phyloP scores from a whole-genome alignment of 1,139 yeast genomes.

The Hyphopichia burtonii region DNA sequence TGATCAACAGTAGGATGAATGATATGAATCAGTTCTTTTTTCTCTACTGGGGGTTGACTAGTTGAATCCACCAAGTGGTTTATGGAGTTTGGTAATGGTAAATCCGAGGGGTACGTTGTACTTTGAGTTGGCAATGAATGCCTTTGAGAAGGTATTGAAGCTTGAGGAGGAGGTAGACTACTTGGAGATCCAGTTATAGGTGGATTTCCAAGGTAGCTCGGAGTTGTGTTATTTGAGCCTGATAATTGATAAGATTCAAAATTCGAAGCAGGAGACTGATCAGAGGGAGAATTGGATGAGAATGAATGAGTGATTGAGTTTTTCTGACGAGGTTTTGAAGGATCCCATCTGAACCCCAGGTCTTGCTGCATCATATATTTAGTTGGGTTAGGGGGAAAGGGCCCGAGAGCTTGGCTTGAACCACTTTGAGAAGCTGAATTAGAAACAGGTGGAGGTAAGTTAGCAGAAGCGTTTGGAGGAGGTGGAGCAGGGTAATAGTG shows the following conservation, averaged over 20 bases:
- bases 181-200: background rate
- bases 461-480: no score
- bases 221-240: background rate
- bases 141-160: background rate
- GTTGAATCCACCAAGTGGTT: background rate
- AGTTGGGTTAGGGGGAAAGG: no score
- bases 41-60: background rate
- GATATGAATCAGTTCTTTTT: conserved; percentile 1
- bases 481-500: no score
- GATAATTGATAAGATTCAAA: background rate
- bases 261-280: background rate
- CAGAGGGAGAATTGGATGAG: background rate
- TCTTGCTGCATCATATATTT: no score
- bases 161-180: background rate
- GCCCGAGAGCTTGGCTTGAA: no score
- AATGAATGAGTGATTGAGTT: background rate
- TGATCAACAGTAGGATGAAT: background rate
- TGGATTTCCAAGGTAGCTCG: background rate
- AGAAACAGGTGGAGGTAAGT: no score
- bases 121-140: background rate
- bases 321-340: background rate
- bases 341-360: no score
- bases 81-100: background rate
- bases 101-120: background rate
- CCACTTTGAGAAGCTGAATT: no score